Evolutionary conservation across 2,329 filamentous ascomycete genomes (phyloP).

Genomic region (Intubia oerlemansii): DNA sequence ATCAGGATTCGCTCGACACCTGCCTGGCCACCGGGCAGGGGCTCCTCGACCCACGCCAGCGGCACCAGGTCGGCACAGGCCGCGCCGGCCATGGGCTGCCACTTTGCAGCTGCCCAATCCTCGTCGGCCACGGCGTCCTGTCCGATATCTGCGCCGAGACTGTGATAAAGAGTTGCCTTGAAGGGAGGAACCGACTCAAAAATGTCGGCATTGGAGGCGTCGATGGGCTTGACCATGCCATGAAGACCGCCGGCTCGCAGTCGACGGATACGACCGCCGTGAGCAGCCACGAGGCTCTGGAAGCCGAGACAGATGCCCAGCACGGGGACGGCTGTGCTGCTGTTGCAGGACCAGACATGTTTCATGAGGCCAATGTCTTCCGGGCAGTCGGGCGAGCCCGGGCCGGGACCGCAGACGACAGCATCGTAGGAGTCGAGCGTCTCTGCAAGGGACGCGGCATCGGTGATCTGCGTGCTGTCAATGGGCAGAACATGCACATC

Average conservation of each 20-base stretch:
- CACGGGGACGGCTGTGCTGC: constrained; percentile 28
- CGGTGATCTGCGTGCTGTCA: constrained; percentile 27
- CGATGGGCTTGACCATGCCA: constrained; percentile 45
- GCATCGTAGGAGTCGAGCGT: constrained; percentile 46
- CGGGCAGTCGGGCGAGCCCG: constrained; percentile 51
- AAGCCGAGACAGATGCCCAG: constrained; percentile 82
- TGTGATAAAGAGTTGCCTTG: constrained; percentile 60
- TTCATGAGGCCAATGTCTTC: constrained; percentile 70
- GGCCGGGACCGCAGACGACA: constrained; percentile 76
- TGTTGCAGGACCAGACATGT: constrained; percentile 42
- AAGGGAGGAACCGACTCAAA: constrained; percentile 39
- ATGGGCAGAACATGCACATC: constrained; percentile 54
- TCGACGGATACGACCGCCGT: constrained; percentile 37
- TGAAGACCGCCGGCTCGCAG: constrained; percentile 51
- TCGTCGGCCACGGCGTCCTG: constrained; percentile 18
- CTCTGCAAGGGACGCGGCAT: constrained; percentile 21
- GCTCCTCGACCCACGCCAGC: constrained; percentile 39
- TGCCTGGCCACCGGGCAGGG: constrained; percentile 14
- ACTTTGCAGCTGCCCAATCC: constrained; percentile 18
- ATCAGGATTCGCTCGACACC: constrained; percentile 45
- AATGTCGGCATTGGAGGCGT: constrained; percentile 27
- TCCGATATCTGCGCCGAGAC: constrained; percentile 32
- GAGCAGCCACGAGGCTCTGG: constrained; percentile 54
- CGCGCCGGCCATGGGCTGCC: constrained; percentile 15
- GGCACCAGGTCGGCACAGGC: constrained; percentile 28